A percentile compares a stretch with the other conserved stretches of the same genome.
Conservation (phyloP, 345 rosid genomes). For the Diplotaxis tenuifolia region DNA sequence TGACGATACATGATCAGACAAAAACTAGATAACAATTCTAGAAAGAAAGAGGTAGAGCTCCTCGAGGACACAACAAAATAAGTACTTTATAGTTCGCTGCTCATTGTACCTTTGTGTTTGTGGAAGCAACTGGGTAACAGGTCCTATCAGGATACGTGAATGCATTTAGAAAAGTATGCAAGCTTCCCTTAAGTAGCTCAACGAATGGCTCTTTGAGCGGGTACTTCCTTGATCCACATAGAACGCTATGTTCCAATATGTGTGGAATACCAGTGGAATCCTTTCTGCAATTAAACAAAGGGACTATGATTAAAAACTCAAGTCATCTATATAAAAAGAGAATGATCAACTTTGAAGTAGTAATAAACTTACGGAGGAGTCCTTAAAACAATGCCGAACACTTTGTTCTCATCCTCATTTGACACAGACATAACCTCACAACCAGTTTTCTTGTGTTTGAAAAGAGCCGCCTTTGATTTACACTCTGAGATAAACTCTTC, state of each 20-base stretch:
- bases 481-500: slow-evolving; percentile 86
- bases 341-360: not conserved
- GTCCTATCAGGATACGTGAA: slow-evolving; percentile 98
- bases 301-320: not conserved
- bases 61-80: not conserved
- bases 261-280: slow-evolving; percentile 98
- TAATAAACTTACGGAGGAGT: slow-evolving; percentile 75
- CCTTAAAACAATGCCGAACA: slow-evolving; percentile 77
- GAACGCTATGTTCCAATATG: slow-evolving; percentile 90
- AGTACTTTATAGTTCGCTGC: not conserved
- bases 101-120: slow-evolving; percentile 69
- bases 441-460: slow-evolving; percentile 87
- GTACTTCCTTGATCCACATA: slow-evolving; percentile 93
- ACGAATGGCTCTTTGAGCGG: slow-evolving; percentile 97
- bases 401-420: slow-evolving; percentile 85
- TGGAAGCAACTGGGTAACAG: slow-evolving; percentile 98
- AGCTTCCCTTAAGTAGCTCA: slow-evolving; percentile 86
- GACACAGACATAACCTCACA: slow-evolving; percentile 89
- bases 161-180: slow-evolving; percentile 89
- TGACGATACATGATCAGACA: slow-evolving; percentile 9
- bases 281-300: slow-evolving; percentile 52
- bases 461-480: slow-evolving; percentile 79
- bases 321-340: not conserved
- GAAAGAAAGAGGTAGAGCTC: not conserved
- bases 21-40: not conserved